phyloP scores from a whole-genome alignment of 495 filamentous ascomycete species.

The Penicillium desertorum region DNA sequence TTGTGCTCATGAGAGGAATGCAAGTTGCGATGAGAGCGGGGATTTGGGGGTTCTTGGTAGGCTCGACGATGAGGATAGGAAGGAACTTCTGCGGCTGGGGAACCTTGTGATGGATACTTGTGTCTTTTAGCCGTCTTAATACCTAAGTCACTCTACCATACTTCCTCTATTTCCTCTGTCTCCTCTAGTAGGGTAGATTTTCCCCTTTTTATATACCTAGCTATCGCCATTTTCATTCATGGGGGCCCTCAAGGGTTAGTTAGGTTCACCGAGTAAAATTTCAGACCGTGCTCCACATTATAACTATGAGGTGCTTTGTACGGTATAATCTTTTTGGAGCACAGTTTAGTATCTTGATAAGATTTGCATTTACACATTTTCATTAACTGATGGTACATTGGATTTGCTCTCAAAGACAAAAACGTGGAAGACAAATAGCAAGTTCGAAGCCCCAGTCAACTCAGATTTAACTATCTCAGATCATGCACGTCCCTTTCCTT shows the following conservation, averaged over 20 bases:
- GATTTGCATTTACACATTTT: too few species aligned
- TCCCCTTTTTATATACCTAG: too few species aligned
- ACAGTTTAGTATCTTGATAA: too few species aligned
- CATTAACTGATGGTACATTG: slow-evolving; percentile 15
- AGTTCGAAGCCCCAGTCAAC: not conserved
- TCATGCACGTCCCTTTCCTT: slow-evolving; percentile 39
- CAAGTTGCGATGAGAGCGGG: slow-evolving; percentile 45
- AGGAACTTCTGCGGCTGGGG: slow-evolving; percentile 50
- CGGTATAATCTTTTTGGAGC: too few species aligned
- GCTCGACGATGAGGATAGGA: slow-evolving; percentile 46
- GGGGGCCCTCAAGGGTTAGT: too few species aligned
- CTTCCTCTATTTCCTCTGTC: too few species aligned
- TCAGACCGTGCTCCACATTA: too few species aligned
- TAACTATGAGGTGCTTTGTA: too few species aligned
- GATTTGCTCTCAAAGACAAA: not conserved
- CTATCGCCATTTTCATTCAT: too few species aligned
- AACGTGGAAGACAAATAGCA: not conserved
- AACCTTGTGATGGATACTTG: slow-evolving; percentile 27
- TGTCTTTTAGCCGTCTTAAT: not conserved
- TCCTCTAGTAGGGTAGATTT: too few species aligned
- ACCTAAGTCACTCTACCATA: not conserved
- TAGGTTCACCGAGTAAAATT: too few species aligned
- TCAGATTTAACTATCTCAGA: slow-evolving; percentile 4
- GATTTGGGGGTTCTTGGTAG: slow-evolving; percentile 46
- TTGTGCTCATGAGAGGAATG: slow-evolving; percentile 47